phyloP scores from a whole-genome alignment of 108 stramenopile genomes.

The Skeletonema marinoi region DNA sequence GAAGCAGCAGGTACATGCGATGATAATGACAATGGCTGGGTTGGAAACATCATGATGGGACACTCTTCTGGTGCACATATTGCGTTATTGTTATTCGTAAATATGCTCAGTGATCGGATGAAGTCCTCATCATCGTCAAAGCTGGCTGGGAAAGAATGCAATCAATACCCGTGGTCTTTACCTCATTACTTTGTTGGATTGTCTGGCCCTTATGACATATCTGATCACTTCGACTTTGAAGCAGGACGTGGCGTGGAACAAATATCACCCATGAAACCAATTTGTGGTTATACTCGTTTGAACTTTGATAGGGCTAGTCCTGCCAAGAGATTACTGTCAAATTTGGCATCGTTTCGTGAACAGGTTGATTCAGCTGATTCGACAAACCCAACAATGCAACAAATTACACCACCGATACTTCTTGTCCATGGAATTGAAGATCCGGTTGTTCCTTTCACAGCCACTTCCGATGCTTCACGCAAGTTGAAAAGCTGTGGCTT shows the following conservation, averaged over 20 bases:
- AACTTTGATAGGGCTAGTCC: conserved; percentile 65
- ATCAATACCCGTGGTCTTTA: background rate
- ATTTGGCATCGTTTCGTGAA: conserved; percentile 16
- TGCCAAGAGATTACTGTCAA: conserved; percentile 36
- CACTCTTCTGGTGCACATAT: conserved; percentile 87
- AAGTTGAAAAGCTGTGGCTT: conserved; percentile 61
- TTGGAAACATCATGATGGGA: conserved; percentile 65
- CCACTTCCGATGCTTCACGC: conserved; percentile 70
- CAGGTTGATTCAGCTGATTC: background rate
- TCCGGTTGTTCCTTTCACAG: conserved; percentile 78
- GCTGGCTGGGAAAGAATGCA: background rate
- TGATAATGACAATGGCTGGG: conserved; percentile 17
- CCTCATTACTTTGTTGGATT: conserved; percentile 65
- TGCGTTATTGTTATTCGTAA: conserved; percentile 57
- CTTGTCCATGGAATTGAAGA: conserved; percentile 88
- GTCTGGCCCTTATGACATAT: conserved; percentile 78
- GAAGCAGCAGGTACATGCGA: conserved; percentile 6
- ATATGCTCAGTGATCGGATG: conserved; percentile 38
- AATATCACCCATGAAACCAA: conserved; percentile 79
- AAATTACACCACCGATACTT: conserved; percentile 45
- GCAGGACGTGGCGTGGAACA: conserved; percentile 86
- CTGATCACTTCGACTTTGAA: conserved; percentile 86
- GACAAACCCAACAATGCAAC: background rate
- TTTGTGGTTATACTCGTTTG: conserved; percentile 60
- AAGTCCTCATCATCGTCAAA: conserved; percentile 1